Percentiles rank a stretch among this genome's conserved stretches.
Evolutionary conservation across 345 rosid genomes (phyloP).

Genomic region (Adansonia digitata): DNA sequence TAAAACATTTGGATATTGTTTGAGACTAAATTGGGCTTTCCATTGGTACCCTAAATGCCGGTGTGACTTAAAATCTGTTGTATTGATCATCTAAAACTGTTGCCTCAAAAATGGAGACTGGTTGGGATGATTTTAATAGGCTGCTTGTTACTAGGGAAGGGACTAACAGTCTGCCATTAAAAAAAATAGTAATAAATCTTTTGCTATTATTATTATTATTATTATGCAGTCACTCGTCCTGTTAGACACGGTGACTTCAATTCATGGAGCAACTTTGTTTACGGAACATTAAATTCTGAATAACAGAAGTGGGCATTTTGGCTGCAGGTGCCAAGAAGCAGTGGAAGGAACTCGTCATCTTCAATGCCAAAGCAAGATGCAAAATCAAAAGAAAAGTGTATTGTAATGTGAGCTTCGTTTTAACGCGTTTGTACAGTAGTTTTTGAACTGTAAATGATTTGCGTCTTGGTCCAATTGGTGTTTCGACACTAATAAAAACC

Average conservation of each 20-base stretch:
- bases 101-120: neutral
- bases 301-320: conserved; percentile 1
- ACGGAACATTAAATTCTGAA: neutral
- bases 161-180: neutral
- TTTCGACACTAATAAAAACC: conserved; percentile 17
- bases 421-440: conserved; percentile 1
- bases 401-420: conserved; percentile 48
- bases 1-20: neutral
- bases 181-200: neutral
- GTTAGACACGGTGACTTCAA: neutral
- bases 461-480: conserved; percentile 14
- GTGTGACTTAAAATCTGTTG: neutral
- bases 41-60: neutral
- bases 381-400: conserved; percentile 73
- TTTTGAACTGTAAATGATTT: conserved; percentile 36
- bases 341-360: conserved; percentile 44
- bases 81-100: neutral
- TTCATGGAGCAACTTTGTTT: neutral
- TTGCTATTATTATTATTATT: neutral
- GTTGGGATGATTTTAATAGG: neutral
- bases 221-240: neutral
- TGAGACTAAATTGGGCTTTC: neutral
- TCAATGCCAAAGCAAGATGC: conserved; percentile 51
- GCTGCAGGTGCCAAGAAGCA: conserved; percentile 61
- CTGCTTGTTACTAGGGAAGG: neutral